Percentiles rank a stretch among this genome's conserved stretches.
Conservation (phyloP, 73 alveolate genomes). For the Blepharisma stoltei region DNA sequence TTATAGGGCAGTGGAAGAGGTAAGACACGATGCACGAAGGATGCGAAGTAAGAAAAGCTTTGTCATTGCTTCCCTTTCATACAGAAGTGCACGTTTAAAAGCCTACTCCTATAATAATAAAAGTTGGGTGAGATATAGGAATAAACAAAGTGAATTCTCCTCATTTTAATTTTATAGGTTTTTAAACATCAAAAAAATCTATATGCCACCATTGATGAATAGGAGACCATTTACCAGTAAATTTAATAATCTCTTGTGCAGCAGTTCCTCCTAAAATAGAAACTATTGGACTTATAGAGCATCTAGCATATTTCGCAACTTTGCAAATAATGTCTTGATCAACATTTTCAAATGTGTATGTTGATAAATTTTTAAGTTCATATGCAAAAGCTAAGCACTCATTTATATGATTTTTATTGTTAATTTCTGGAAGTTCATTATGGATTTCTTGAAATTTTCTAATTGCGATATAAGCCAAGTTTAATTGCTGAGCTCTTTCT, state of each 20-base stretch:
- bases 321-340: slow-evolving; percentile 79
- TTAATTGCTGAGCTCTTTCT: slow-evolving; percentile 8
- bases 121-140: too few species aligned
- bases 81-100: too few species aligned
- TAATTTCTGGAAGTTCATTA: slow-evolving; percentile 53
- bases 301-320: slow-evolving; percentile 74
- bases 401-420: slow-evolving; percentile 51
- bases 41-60: too few species aligned
- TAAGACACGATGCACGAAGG: too few species aligned
- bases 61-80: too few species aligned
- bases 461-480: slow-evolving; percentile 51
- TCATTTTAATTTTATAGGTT: too few species aligned
- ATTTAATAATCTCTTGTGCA: slow-evolving; percentile 97
- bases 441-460: slow-evolving; percentile 51
- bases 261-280: slow-evolving; percentile 99
- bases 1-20: too few species aligned
- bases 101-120: too few species aligned
- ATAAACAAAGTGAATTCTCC: too few species aligned
- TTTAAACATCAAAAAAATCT: slow-evolving; percentile 75
- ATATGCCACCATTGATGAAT: slow-evolving; percentile 92
- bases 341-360: slow-evolving; percentile 50
- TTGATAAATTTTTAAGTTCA: slow-evolving; percentile 48
- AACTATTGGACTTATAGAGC: slow-evolving; percentile 91
- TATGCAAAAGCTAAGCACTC: slow-evolving; percentile 49
- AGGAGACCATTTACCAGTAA: slow-evolving; percentile 98